Percentiles rank a stretch among this genome's conserved stretches.
Conservation (phyloP, 257 asterid species). For the Fraxinus quadrangulata region DNA sequence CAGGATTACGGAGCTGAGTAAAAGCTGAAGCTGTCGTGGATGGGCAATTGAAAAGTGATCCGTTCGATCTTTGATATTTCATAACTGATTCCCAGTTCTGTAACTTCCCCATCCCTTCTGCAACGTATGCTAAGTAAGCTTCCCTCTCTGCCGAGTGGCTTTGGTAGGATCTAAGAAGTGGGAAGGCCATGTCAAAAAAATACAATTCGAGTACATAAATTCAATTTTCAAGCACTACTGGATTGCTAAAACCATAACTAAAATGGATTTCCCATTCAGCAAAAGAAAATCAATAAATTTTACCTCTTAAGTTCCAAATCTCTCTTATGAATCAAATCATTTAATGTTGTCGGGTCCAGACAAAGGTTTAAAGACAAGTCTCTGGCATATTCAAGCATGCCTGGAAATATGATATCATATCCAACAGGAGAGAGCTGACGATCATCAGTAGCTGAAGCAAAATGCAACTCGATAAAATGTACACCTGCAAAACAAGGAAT, state of each 20-base stretch:
- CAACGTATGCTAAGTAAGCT: slow-evolving; percentile 64
- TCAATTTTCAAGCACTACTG: neutral
- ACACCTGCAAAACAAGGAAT: slow-evolving; percentile 45
- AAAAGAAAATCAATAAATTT: neutral
- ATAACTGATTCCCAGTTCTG: slow-evolving; percentile 61
- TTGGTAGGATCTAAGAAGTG: slow-evolving; percentile 41
- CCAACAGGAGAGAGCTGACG: slow-evolving; percentile 71
- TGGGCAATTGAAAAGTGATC: slow-evolving; percentile 89
- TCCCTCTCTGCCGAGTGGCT: slow-evolving; percentile 42
- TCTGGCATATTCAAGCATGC: slow-evolving; percentile 78
- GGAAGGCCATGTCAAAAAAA: slow-evolving; percentile 13
- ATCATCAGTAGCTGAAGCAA: slow-evolving; percentile 47
- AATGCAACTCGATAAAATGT: slow-evolving; percentile 61
- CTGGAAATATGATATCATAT: slow-evolving; percentile 69
- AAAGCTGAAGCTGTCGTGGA: slow-evolving; percentile 87
- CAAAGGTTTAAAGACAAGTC: slow-evolving; percentile 54
- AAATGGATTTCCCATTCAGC: neutral
- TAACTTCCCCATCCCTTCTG: slow-evolving; percentile 67
- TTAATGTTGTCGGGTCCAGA: slow-evolving; percentile 46
- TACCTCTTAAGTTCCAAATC: slow-evolving; percentile 80
- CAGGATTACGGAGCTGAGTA: slow-evolving; percentile 49
- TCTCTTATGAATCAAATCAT: slow-evolving; percentile 49
- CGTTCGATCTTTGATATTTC: slow-evolving; percentile 76
- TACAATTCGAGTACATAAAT: neutral
- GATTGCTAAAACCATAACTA: neutral